A percentile compares a stretch with the other conserved stretches of the same genome.
phyloP scores from a whole-genome alignment of 345 rosid genomes.

The Excoecaria agallocha region DNA sequence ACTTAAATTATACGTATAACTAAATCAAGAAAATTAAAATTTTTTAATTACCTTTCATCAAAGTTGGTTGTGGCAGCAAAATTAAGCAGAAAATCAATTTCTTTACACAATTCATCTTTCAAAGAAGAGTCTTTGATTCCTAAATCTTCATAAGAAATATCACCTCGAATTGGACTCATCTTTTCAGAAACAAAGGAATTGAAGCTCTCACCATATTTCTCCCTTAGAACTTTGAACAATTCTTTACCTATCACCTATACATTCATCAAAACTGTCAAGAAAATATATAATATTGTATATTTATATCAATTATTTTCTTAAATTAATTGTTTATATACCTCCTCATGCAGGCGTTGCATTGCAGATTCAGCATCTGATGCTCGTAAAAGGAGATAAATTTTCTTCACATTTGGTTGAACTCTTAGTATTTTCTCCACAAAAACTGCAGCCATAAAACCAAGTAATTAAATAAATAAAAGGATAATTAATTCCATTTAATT shows the following conservation, averaged over 20 bases:
- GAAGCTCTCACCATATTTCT: conserved; percentile 15
- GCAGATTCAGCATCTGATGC: conserved; percentile 35
- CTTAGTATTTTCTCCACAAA: conserved; percentile 26
- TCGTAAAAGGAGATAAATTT: conserved; percentile 34
- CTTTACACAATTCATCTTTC: conserved; percentile 40
- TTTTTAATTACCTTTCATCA: conserved; percentile 63
- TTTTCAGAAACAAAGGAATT: conserved; percentile 27
- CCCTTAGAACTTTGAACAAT: conserved; percentile 31
- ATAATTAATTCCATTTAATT: neutral
- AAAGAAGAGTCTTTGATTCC: conserved; percentile 32
- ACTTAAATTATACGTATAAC: neutral
- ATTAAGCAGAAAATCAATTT: conserved; percentile 54
- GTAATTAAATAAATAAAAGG: conserved; percentile 12
- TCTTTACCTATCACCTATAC: conserved; percentile 32
- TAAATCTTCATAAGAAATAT: conserved; percentile 22
- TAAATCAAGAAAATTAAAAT: too few relatives aligned
- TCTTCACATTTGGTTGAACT: conserved; percentile 29
- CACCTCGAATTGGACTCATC: conserved; percentile 26
- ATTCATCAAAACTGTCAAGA: neutral
- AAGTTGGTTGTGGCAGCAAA: conserved; percentile 73
- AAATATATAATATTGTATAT: neutral
- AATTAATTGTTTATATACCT: too few relatives aligned
- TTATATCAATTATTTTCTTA: too few relatives aligned
- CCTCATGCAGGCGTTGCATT: conserved; percentile 28
- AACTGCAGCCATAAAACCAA: conserved; percentile 27